Evolutionary conservation across 2,329 filamentous ascomycete genomes (phyloP), one percentile per base, ranked within the genome.

Genomic region (Aurifilum marmelostoma): DNA sequence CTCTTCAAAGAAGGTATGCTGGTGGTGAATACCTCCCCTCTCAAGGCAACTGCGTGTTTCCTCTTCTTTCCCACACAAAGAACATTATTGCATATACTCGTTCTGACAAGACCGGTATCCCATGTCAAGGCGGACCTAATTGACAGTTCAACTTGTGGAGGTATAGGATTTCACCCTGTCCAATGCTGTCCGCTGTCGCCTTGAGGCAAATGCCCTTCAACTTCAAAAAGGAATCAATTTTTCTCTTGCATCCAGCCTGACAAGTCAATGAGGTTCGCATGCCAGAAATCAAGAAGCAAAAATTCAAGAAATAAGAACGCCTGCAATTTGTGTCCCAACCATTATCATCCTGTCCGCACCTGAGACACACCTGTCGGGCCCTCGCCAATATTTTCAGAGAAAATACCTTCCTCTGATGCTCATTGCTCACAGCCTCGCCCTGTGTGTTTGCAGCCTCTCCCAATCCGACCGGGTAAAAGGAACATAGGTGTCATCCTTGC

Each of bases 381-480:
- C 12, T 29, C 27, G 12, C 27, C 12, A 16, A 16, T 56, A 29
- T 6, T 7, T n/a, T 18, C 16, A 37, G 32, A 21, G 29, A 34
- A 11, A 18, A 37, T 7, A 34, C 2, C 29, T n/a, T 47, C 16
- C 1, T 21, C 39, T 41, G 39, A 3, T 21, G 1, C 21, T 21
- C 8, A 24, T 18, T 27, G 8, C 41, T 71, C 63, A 78, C 34
- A 78, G 67, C 67, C 73, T 76, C 21, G 76, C 76, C 65, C 75
- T 75, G 11, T 76, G 75, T 1, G 58, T 52, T 5, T 74, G 72
- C 39, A 77, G 63, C 21, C 71, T 75, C 27, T 85, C 83, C 88
- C 89, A 92, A 72, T 92, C 87, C 34, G 79, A 77, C 72, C 82
- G 78, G 0, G 80, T 84, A 74, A 91, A 92, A 0, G 85, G 82